phyloP scores from a whole-genome alignment of 352 stramenopile species.

The Globisporangium emineosum region DNA sequence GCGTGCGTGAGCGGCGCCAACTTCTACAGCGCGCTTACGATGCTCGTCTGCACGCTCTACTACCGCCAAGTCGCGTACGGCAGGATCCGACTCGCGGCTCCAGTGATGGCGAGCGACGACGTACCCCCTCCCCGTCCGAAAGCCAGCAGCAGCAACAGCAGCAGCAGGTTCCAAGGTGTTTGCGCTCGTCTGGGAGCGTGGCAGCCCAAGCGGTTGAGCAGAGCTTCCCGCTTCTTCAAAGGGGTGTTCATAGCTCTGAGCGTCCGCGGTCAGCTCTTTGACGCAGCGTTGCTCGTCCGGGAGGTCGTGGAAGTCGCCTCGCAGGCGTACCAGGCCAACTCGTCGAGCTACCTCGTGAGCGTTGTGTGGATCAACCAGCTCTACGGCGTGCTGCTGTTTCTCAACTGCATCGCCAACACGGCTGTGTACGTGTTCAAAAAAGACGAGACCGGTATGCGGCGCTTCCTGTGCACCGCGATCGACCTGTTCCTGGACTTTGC shows the following conservation, averaged over 20 bases:
- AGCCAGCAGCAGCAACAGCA: no score
- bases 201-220: not conserved
- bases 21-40: conserved; percentile 13
- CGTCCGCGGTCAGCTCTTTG: conserved; percentile 23
- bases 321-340: conserved; percentile 29
- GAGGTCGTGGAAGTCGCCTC: conserved; percentile 25
- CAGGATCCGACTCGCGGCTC: not conserved
- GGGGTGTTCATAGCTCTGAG: conserved; percentile 14
- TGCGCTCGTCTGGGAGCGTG: not conserved
- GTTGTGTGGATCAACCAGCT: conserved; percentile 33
- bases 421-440: conserved; percentile 21
- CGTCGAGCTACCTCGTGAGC: conserved; percentile 23
- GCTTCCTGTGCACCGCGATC: conserved; percentile 23
- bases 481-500: conserved; percentile 29
- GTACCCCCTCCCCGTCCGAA: not conserved
- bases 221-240: not conserved
- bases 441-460: conserved; percentile 20
- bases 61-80: conserved; percentile 11
- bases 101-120: not conserved
- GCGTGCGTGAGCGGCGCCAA: conserved; percentile 10
- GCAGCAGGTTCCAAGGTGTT: not conserved
- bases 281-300: conserved; percentile 20
- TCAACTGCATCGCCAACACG: conserved; percentile 28
- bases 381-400: conserved; percentile 22
- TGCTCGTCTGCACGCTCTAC: conserved; percentile 11